Percentiles rank a stretch among this genome's conserved stretches.
Evolutionary conservation across 2,329 filamentous ascomycete genomes (phyloP).

Genomic region (Zarea fungicola): DNA sequence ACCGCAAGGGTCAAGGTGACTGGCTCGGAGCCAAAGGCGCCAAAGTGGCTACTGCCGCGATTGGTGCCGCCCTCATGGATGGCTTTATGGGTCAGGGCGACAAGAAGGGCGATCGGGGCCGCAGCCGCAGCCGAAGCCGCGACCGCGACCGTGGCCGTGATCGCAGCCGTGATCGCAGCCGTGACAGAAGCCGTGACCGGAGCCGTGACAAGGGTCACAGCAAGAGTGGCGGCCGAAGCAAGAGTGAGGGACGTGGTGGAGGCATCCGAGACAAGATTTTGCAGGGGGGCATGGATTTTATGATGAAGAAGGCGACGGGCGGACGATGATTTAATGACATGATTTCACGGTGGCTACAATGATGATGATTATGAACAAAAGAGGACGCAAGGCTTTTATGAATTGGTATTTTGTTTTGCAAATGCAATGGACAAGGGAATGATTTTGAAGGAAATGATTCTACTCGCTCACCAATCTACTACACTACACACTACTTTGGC

Average conservation of each 20-base stretch:
- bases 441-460: too few relatives aligned
- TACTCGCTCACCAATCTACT: too few relatives aligned
- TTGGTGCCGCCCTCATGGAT: conserved; percentile 45
- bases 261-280: conserved; percentile 23
- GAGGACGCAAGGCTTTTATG: too few relatives aligned
- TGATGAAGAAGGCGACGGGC: conserved; percentile 16
- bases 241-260: conserved; percentile 2
- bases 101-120: conserved; percentile 24
- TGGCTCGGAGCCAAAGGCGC: conserved; percentile 46
- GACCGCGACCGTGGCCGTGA: conserved; percentile 3
- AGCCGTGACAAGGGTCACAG: background rate
- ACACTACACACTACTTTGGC: too few relatives aligned
- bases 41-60: conserved; percentile 42
- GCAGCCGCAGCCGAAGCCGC: background rate
- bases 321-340: conserved; percentile 20
- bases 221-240: background rate
- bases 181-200: background rate
- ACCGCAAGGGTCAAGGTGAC: conserved; percentile 38
- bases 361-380: background rate
- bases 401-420: too few relatives aligned
- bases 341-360: conserved; percentile 38
- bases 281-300: conserved; percentile 21
- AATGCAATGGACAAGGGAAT: too few relatives aligned
- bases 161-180: background rate
- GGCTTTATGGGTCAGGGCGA: conserved; percentile 32